Base-by-base conservation (phyloP, 1,284 basidiomycete species). In the Agaricales sp. region DNA sequence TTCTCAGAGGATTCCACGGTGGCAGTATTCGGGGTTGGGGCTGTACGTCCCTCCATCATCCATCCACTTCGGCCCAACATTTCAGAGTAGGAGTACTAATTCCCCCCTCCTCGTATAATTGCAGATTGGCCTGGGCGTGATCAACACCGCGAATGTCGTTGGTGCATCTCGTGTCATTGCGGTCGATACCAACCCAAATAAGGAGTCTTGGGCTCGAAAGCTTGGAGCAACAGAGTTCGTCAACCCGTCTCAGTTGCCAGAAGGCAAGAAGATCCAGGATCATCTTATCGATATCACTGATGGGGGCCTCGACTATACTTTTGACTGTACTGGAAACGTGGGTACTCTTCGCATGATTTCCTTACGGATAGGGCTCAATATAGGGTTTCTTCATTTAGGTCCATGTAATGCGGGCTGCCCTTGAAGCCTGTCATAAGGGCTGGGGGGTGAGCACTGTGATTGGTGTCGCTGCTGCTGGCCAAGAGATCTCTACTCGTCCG, bases 341-440 rank as follows among this genome's bases (percentile, higher is more conserved):
- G 54, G 74, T 68, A 35, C 30, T 35, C 30, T 35, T 35, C 8
- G 30, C 8, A 8, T n/a, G 30, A 35, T 35, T 8, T 35, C 30
- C 30, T n/a, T 35, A n/a, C n/a, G n/a, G n/a, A n/a, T n/a, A n/a
- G n/a, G n/a, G n/a, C n/a, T n/a, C n/a, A n/a, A n/a, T n/a, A n/a
- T n/a, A 16, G 21, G 55, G n/a, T 52, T 50, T n/a, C 39, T 48
- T 45, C 43, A 12, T 22, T 14, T 50, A 85, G 83, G 82, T 93
- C 13, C 70, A 90, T 38, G 95, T 98, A 52, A 99, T 99, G 95
- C 84, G 95, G 55, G 74, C 83, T 48, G 96, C 95, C 25, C 79
- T 99, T 48, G 95, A 99, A 70, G 87, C 91, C 16, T 98, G 94
- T 67, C 96, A 99, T 71, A 99, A 99, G 67, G 93, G 93, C n/a